Conservation (phyloP, 768 basidiomycete genomes). For the Neoboletus magnificus region DNA sequence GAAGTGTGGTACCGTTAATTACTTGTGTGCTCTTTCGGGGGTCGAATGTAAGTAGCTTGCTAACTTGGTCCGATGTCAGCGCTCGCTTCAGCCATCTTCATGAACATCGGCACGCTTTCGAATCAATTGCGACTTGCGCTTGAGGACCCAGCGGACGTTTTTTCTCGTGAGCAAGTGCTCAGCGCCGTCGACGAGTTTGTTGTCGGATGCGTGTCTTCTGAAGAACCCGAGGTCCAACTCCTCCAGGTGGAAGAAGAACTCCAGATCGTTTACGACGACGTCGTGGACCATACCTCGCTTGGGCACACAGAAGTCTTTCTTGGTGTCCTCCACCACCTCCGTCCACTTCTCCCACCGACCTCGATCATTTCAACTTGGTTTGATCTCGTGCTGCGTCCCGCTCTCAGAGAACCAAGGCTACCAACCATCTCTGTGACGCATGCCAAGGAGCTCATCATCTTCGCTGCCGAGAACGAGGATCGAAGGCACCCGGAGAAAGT, state of each 20-base stretch:
- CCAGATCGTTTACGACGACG: slow-evolving; percentile 57
- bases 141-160: slow-evolving; percentile 50
- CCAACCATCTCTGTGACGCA: slow-evolving; percentile 53
- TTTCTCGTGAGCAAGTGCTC: slow-evolving; percentile 48
- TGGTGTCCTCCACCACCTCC: slow-evolving; percentile 59
- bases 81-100: slow-evolving; percentile 18
- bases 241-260: slow-evolving; percentile 64
- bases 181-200: slow-evolving; percentile 55
- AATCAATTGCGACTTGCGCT: slow-evolving; percentile 59
- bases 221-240: slow-evolving; percentile 43
- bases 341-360: slow-evolving; percentile 55
- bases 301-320: slow-evolving; percentile 67
- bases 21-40: slow-evolving; percentile 1
- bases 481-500: slow-evolving; percentile 48
- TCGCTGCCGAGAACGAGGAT: slow-evolving; percentile 51
- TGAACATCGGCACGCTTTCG: slow-evolving; percentile 38
- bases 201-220: slow-evolving; percentile 43
- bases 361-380: slow-evolving; percentile 80
- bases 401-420: slow-evolving; percentile 70
- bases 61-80: slow-evolving; percentile 1
- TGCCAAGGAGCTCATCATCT: slow-evolving; percentile 70
- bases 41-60: neutral
- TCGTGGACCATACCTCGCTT: slow-evolving; percentile 59
- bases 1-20: neutral
- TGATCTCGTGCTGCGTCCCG: slow-evolving; percentile 73